These are phyloP conservation scores for Tetrahymena borealis DNA, from an alignment of 73 alveolate genomes.

Conservation along the genomic window DNA sequence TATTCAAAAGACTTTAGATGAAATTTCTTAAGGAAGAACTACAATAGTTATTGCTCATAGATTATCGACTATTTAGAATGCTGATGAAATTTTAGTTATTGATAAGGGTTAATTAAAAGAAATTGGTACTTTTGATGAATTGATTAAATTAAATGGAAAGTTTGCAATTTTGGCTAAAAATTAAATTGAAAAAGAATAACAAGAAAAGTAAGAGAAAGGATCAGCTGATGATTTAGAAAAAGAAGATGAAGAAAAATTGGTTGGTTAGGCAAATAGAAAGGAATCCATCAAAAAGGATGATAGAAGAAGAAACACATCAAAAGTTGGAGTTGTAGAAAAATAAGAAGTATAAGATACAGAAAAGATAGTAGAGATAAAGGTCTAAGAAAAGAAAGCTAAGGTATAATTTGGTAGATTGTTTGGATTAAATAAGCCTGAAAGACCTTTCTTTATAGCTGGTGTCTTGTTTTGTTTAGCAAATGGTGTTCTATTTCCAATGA, in stretches of 20 bases:
- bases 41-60: constrained; percentile 74
- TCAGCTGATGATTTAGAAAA: not conserved
- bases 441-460: not conserved
- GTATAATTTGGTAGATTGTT: not conserved
- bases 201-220: not conserved
- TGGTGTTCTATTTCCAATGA: not conserved
- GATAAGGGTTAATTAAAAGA: constrained; percentile 40
- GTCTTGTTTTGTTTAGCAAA: not conserved
- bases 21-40: constrained; percentile 43
- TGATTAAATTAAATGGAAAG: constrained; percentile 29
- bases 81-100: constrained; percentile 38
- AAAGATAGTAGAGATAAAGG: not conserved
- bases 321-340: not conserved
- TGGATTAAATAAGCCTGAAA: not conserved
- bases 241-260: not conserved
- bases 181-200: not conserved
- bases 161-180: constrained; percentile 15
- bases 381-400: not conserved
- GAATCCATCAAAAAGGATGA: too few species aligned
- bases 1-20: constrained; percentile 19
- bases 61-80: constrained; percentile 55
- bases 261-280: too few species aligned
- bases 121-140: constrained; percentile 13
- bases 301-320: not conserved
- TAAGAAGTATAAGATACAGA: not conserved